Evolutionary conservation across 495 filamentous ascomycete genomes (phyloP).

Genomic region (Pyrenula aspistea): DNA sequence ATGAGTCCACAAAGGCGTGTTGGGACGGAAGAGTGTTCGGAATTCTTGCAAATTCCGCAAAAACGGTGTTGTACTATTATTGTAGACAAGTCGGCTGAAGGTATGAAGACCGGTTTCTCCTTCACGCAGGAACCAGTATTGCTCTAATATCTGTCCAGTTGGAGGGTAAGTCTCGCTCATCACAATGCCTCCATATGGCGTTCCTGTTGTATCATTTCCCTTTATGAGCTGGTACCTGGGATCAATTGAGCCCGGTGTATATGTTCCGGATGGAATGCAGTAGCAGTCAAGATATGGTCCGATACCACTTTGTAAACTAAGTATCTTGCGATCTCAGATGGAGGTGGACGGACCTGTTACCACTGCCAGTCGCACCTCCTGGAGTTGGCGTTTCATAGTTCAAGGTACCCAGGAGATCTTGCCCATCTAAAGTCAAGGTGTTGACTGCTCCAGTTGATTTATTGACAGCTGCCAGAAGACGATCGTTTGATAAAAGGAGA

Average conservation of each 20-base stretch:
- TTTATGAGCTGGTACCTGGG: slow-evolving; percentile 30
- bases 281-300: slow-evolving; percentile 47
- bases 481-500: slow-evolving; percentile 32
- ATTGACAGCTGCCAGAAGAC: slow-evolving; percentile 29
- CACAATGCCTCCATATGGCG: slow-evolving; percentile 34
- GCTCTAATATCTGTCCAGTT: slow-evolving; percentile 39
- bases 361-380: neutral
- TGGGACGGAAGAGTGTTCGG: slow-evolving; percentile 41
- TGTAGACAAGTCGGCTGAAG: slow-evolving; percentile 40
- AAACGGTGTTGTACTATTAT: slow-evolving; percentile 38
- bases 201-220: slow-evolving; percentile 35
- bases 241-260: slow-evolving; percentile 35
- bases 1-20: slow-evolving; percentile 43
- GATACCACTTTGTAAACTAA: slow-evolving; percentile 26
- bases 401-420: slow-evolving; percentile 34
- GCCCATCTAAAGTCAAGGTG: slow-evolving; percentile 30
- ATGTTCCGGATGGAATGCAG: slow-evolving; percentile 40
- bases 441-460: slow-evolving; percentile 30
- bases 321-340: neutral
- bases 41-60: slow-evolving; percentile 43
- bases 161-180: slow-evolving; percentile 38
- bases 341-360: neutral
- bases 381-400: slow-evolving; percentile 4
- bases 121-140: slow-evolving; percentile 45
- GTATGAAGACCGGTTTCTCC: slow-evolving; percentile 43